Evolutionary conservation across 2,329 filamentous ascomycete genomes (phyloP).

Genomic region (Diaporthe sp.): DNA sequence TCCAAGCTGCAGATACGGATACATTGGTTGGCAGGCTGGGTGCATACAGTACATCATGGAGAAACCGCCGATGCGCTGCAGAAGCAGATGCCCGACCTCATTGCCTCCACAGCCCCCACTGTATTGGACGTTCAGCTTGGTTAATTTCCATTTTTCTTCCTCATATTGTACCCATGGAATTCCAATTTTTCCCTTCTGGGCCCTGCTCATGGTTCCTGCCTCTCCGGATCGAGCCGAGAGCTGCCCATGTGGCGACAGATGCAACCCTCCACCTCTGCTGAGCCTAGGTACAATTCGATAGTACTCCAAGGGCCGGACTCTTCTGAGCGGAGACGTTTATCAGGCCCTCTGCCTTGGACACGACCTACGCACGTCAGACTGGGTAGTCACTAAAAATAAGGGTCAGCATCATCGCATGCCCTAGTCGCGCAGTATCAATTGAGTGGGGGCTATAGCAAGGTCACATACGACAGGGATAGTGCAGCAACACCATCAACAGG

Average conservation of each 20-base stretch:
- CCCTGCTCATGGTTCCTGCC: not conserved
- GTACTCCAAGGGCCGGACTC: not conserved
- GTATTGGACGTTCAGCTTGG: constrained; percentile 10
- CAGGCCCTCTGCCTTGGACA: not conserved
- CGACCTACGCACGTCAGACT: not conserved
- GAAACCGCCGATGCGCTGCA: not conserved
- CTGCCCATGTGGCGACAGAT: constrained; percentile 19
- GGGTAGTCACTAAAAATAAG: not conserved
- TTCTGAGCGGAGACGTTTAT: not conserved
- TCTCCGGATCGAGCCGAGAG: constrained; percentile 15
- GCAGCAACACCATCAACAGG: not conserved
- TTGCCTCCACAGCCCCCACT: not conserved
- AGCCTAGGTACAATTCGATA: not conserved
- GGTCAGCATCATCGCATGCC: not conserved
- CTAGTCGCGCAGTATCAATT: not conserved
- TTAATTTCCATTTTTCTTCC: not conserved
- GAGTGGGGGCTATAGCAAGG: not conserved
- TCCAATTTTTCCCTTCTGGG: not conserved
- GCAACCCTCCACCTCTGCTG: not conserved
- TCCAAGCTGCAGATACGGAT: constrained; percentile 29
- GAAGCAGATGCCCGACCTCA: constrained; percentile 13
- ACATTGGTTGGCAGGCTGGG: constrained; percentile 1
- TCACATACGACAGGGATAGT: not conserved
- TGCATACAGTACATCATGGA: constrained; percentile 11
- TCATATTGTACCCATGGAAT: not conserved